Evolutionary conservation across 2,329 filamentous ascomycete species (phyloP).

Genomic region (Fusarium aywerte): DNA sequence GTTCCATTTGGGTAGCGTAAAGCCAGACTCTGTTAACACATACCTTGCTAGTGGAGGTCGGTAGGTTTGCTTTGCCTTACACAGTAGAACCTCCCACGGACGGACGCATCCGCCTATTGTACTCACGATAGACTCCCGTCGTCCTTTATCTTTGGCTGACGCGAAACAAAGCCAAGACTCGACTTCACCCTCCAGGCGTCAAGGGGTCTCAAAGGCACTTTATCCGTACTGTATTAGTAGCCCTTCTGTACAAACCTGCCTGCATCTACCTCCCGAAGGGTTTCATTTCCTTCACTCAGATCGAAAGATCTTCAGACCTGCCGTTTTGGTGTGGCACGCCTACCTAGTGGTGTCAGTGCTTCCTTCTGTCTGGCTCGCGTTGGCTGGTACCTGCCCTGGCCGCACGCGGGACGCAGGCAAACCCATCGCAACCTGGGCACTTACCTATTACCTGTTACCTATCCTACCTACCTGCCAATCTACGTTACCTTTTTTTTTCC

Average conservation of each 20-base stretch:
- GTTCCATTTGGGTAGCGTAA: constrained; percentile 15
- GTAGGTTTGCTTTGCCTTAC: neutral
- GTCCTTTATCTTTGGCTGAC: constrained; percentile 4
- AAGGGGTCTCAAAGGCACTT: neutral
- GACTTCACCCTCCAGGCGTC: constrained; percentile 1
- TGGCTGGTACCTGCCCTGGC: constrained; percentile 33
- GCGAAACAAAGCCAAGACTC: constrained; percentile 23
- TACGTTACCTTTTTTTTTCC: constrained; percentile 21
- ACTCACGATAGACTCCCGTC: constrained; percentile 8
- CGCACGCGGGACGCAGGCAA: constrained; percentile 21
- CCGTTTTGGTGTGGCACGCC: constrained; percentile 29
- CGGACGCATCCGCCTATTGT: constrained; percentile 12
- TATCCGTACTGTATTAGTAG: neutral
- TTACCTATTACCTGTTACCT: neutral
- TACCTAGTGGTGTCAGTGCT: constrained; percentile 20
- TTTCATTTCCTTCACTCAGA: constrained; percentile 23
- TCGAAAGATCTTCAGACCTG: constrained; percentile 33
- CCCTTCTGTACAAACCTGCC: neutral
- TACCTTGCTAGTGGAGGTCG: neutral
- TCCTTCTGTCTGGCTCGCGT: constrained; percentile 12
- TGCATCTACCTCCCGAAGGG: neutral
- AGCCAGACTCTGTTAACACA: neutral
- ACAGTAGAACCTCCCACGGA: constrained; percentile 2
- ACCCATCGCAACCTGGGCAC: constrained; percentile 31
- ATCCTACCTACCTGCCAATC: constrained; percentile 17